Conservation (phyloP, 257 asterid genomes). For the Primulina tabacum region DNA sequence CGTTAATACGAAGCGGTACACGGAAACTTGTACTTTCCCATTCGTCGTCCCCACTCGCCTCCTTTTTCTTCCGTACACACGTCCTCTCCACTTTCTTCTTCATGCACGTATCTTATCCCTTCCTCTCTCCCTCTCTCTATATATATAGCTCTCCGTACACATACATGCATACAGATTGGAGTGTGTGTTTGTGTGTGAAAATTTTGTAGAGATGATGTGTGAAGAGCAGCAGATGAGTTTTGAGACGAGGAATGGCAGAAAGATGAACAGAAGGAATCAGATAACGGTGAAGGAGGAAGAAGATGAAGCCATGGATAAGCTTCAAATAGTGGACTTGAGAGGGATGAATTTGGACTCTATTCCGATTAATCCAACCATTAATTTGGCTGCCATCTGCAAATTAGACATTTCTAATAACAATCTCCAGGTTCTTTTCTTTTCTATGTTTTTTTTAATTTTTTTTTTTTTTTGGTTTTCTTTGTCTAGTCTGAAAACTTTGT, state of each 20-base stretch:
- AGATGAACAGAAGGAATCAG: background rate
- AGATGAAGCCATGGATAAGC: background rate
- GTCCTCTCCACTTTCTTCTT: background rate
- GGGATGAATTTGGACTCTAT: constrained; percentile 59
- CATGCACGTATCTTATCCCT: background rate
- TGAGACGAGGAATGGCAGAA: background rate
- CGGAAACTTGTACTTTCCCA: background rate
- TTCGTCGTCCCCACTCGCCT: background rate
- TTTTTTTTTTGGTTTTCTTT: no score
- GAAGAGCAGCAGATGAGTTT: background rate
- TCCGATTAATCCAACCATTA: constrained; percentile 44
- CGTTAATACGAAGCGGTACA: background rate
- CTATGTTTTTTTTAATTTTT: no score
- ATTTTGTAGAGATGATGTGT: background rate
- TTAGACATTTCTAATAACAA: constrained; percentile 86
- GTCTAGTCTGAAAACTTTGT: background rate
- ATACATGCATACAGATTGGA: background rate
- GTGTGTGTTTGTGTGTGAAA: background rate
- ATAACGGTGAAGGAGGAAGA: no score
- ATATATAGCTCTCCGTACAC: no score
- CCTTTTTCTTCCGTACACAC: no score
- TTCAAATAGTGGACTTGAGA: constrained; percentile 71
- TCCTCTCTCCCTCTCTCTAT: background rate
- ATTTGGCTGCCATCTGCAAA: constrained; percentile 60
- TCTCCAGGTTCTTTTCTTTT: constrained; percentile 53